These are phyloP conservation scores for Nakazawaea siamensis DNA, from an alignment of 805 yeast species.

Conservation along the genomic window DNA sequence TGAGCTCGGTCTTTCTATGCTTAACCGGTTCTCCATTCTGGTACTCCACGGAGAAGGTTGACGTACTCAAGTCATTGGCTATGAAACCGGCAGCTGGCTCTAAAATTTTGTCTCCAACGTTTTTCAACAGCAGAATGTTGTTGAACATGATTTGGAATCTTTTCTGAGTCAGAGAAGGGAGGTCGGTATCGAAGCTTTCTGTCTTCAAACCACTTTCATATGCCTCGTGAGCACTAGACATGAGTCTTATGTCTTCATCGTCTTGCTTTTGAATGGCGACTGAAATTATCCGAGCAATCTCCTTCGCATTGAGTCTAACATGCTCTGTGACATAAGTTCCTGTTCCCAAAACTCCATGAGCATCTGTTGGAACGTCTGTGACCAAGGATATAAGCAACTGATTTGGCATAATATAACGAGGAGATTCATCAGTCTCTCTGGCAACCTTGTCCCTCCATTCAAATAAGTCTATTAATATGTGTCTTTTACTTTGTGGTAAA, in stretches of 20 bases:
- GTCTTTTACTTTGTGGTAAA: slow-evolving; percentile 44
- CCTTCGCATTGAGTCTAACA: slow-evolving; percentile 50
- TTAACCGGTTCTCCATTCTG: slow-evolving; percentile 8
- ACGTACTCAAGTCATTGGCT: background rate
- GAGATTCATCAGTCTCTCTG: slow-evolving; percentile 73
- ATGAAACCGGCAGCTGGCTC: slow-evolving; percentile 2
- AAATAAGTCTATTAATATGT: slow-evolving; percentile 52
- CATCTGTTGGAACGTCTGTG: slow-evolving; percentile 47
- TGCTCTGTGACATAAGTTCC: slow-evolving; percentile 39
- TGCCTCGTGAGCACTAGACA: slow-evolving; percentile 10
- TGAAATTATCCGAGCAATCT: slow-evolving; percentile 50
- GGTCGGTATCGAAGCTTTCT: background rate
- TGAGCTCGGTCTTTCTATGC: background rate
- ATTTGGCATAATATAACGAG: slow-evolving; percentile 77
- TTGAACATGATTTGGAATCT: slow-evolving; percentile 8
- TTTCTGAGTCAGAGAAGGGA: slow-evolving; percentile 7
- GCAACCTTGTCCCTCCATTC: slow-evolving; percentile 83
- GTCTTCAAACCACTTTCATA: background rate
- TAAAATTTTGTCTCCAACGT: background rate
- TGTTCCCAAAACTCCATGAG: slow-evolving; percentile 42
- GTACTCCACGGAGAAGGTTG: slow-evolving; percentile 4
- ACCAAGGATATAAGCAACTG: slow-evolving; percentile 61
- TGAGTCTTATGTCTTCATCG: slow-evolving; percentile 28
- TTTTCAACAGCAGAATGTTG: background rate
- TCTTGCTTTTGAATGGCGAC: slow-evolving; percentile 26